Base-by-base conservation (phyloP, 2,329 filamentous ascomycete genomes). In the Talaromyces piceae region DNA sequence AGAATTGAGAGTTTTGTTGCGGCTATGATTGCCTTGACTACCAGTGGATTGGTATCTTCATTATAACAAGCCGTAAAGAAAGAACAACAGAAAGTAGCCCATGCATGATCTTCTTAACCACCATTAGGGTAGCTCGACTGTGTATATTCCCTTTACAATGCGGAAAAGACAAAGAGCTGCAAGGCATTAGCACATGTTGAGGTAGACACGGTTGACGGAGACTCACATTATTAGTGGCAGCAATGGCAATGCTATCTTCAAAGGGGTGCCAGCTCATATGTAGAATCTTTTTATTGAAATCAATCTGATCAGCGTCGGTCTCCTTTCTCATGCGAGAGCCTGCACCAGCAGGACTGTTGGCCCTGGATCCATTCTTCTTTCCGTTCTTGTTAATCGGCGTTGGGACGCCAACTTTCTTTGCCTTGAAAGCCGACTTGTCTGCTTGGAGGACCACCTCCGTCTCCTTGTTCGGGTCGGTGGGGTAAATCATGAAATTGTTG, bases 401-500 rank as follows among this genome's bases (percentile, higher is more conserved):
- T 37, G 93, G 93, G 47, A 98, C 88, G 56, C 93, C 93, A 58
- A 98, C 91, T 78, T 97, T 98, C 84, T 98, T 98, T 30, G 93
- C 93, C 76, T 98, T 98, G 82, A 98, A 98, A 9, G 93, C 93
- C 51, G 90, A 95, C 77, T 98, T 98, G 70, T 98, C 93, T 33
- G 93, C 93, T 71, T 98, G 93, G 52, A 98, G 77, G 44, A 98
- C 93, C 45, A 98, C 91, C 71, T 98, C 93, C 3, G 91, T 91
- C 67, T 98, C 93, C 74, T 94, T 94, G 59, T 91, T 88, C 5
- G 91, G 88, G 63, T 97, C 91, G 23, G 91, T 93, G 4, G 93
- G 93, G 70, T 97, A 98, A 66, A 98, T 98, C 93, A 98, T 98
- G 78, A 98, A 97, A 76, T 98, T 98, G 77, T 98, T 98, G 80